Percentiles rank a stretch among this genome's conserved stretches.
Evolutionary conservation across 2,329 filamentous ascomycete genomes (phyloP).

Genomic region (Trichophyton verrucosum): DNA sequence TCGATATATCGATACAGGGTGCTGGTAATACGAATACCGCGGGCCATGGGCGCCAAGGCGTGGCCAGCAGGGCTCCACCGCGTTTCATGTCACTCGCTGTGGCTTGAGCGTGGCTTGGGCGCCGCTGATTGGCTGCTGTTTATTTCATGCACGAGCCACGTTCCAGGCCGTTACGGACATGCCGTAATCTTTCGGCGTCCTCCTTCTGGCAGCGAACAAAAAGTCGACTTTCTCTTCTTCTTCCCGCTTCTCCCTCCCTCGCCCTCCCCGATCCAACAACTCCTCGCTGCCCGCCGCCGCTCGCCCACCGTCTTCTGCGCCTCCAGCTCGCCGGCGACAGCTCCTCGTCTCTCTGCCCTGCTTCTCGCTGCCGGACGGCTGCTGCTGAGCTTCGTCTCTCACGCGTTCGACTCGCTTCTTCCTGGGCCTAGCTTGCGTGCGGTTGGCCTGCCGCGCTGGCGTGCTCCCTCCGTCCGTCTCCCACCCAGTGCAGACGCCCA

Average conservation of each 20-base stretch:
- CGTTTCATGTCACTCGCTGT: neutral
- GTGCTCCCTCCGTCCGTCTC: neutral
- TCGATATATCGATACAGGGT: neutral
- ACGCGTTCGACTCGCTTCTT: neutral
- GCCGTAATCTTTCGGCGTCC: neutral
- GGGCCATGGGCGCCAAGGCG: neutral
- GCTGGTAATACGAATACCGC: neutral
- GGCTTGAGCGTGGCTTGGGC: neutral
- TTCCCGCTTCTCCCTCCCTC: neutral
- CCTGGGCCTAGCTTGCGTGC: neutral
- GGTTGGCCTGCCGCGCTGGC: neutral
- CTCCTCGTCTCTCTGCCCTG: too few species aligned
- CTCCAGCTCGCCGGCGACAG: neutral
- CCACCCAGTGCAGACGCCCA: neutral
- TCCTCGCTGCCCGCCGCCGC: neutral
- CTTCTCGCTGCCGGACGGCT: too few species aligned
- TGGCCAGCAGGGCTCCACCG: neutral
- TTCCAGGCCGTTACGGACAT: constrained; percentile 1
- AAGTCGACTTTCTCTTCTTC: neutral
- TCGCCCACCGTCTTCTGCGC: neutral
- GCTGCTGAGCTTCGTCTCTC: neutral
- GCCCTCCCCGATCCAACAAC: neutral
- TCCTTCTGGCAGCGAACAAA: neutral
- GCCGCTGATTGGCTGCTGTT: neutral
- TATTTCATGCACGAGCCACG: neutral